Evolutionary conservation across 306 rosid genomes (phyloP).

Genomic region (Corylus heterophylla): DNA sequence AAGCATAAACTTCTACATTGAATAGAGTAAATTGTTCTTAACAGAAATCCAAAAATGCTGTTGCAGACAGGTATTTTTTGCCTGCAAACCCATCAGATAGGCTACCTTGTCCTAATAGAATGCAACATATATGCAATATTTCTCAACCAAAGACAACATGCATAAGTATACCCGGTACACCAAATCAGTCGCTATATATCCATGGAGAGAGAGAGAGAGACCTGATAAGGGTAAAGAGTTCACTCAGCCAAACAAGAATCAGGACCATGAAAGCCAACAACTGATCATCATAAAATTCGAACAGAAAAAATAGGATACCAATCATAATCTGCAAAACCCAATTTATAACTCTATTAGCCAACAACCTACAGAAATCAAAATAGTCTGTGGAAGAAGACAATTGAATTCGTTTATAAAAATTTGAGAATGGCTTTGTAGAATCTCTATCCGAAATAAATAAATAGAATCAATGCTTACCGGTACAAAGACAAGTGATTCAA

Average conservation of each 20-base stretch:
- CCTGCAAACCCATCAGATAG: slow-evolving; percentile 6
- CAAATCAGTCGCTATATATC: slow-evolving; percentile 1
- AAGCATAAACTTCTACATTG: neutral
- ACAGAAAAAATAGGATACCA: slow-evolving; percentile 91
- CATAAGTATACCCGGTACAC: neutral
- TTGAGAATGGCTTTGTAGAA: neutral
- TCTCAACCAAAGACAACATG: slow-evolving; percentile 21
- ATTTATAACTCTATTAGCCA: slow-evolving; percentile 14
- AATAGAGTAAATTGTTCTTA: slow-evolving; percentile 14
- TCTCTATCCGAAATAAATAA: slow-evolving; percentile 2
- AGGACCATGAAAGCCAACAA: slow-evolving; percentile 93
- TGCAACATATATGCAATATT: neutral
- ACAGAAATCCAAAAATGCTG: slow-evolving; percentile 8
- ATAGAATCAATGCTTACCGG: slow-evolving; percentile 59
- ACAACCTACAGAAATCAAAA: slow-evolving; percentile 5
- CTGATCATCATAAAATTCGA: slow-evolving; percentile 96
- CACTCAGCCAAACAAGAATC: slow-evolving; percentile 98
- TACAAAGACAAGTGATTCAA: slow-evolving; percentile 97
- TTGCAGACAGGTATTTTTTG: slow-evolving; percentile 1
- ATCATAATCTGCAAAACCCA: slow-evolving; percentile 87
- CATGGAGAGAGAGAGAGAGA: slow-evolving; percentile 27
- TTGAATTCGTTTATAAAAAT: neutral
- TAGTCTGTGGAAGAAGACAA: neutral
- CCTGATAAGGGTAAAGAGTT: slow-evolving; percentile 92
- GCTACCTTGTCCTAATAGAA: slow-evolving; percentile 1